Evolutionary conservation across 768 basidiomycete genomes (phyloP).

Genomic region (Erythrobasidium yunnanense): DNA sequence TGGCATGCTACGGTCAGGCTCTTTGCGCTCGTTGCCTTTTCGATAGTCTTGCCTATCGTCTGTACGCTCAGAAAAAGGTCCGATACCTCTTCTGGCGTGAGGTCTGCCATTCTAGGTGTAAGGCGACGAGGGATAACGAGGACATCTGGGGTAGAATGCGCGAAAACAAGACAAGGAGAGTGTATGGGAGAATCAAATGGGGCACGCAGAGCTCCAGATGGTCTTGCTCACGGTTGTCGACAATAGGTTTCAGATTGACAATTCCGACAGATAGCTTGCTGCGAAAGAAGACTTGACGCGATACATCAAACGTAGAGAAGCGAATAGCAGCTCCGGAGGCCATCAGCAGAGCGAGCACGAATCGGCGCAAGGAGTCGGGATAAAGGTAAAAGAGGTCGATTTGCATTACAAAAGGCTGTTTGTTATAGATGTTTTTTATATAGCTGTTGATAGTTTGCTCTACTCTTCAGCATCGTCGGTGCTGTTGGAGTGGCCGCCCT

Average conservation of each 20-base stretch:
- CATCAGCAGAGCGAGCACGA: no score
- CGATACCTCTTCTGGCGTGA: slow-evolving; percentile 53
- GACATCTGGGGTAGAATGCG: slow-evolving; percentile 49
- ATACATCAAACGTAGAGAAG: slow-evolving; percentile 26
- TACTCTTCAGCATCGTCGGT: no score
- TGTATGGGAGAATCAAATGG: background rate
- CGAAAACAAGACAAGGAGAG: background rate
- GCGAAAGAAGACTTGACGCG: slow-evolving; percentile 27
- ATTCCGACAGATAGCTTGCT: slow-evolving; percentile 15
- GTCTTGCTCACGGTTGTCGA: slow-evolving; percentile 6
- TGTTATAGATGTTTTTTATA: no score
- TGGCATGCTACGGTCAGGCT: slow-evolving; percentile 78
- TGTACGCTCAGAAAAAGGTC: slow-evolving; percentile 73
- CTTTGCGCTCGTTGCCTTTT: slow-evolving; percentile 70
- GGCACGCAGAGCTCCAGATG: background rate
- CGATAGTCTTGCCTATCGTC: slow-evolving; percentile 64
- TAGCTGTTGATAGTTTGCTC: no score
- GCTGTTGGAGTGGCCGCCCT: no score
- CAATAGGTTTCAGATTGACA: slow-evolving; percentile 25
- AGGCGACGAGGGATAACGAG: slow-evolving; percentile 51
- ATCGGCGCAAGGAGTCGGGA: no score
- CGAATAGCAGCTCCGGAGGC: slow-evolving; percentile 32
- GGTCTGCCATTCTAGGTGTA: slow-evolving; percentile 48
- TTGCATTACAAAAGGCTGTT: no score
- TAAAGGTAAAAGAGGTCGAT: no score